phyloP scores from a whole-genome alignment of 768 basidiomycete genomes.

The Cyathus striatus region DNA sequence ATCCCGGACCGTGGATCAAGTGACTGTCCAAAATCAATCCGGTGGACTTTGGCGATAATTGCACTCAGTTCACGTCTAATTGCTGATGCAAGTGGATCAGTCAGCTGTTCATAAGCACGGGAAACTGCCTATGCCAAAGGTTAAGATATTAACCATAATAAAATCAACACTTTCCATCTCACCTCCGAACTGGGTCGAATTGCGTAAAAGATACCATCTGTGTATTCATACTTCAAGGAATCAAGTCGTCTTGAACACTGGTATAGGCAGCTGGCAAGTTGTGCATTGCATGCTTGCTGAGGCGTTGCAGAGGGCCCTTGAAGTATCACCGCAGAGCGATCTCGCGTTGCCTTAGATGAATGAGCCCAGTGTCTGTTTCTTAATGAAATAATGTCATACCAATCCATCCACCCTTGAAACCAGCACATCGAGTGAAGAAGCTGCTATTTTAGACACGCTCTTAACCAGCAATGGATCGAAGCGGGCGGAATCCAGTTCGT shows the following conservation, averaged over 20 bases:
- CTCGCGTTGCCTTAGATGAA: slow-evolving; percentile 53
- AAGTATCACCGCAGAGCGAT: slow-evolving; percentile 73
- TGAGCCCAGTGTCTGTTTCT: slow-evolving; percentile 3
- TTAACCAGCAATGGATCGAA: slow-evolving; percentile 88
- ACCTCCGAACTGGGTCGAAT: slow-evolving; percentile 61
- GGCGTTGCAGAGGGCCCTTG: slow-evolving; percentile 74
- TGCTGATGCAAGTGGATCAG: slow-evolving; percentile 58
- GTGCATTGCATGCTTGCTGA: slow-evolving; percentile 74
- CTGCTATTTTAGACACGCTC: slow-evolving; percentile 72
- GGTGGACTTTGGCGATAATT: slow-evolving; percentile 80
- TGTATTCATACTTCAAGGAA: slow-evolving; percentile 65
- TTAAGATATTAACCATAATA: too few species aligned
- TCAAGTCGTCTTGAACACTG: slow-evolving; percentile 66
- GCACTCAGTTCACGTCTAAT: slow-evolving; percentile 78
- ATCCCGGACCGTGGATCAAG: slow-evolving; percentile 61
- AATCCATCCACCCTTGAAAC: slow-evolving; percentile 58
- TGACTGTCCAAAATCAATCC: slow-evolving; percentile 73
- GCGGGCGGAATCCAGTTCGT: slow-evolving; percentile 88
- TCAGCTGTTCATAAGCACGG: slow-evolving; percentile 42
- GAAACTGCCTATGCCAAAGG: slow-evolving; percentile 1
- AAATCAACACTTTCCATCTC: slow-evolving; percentile 11
- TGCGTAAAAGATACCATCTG: slow-evolving; percentile 47
- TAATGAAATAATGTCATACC: slow-evolving; percentile 37
- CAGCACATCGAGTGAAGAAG: slow-evolving; percentile 65
- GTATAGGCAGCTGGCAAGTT: slow-evolving; percentile 75